Evolutionary conservation across 2,329 filamentous ascomycete genomes (phyloP).

Genomic region (Colletotrichum sp.): DNA sequence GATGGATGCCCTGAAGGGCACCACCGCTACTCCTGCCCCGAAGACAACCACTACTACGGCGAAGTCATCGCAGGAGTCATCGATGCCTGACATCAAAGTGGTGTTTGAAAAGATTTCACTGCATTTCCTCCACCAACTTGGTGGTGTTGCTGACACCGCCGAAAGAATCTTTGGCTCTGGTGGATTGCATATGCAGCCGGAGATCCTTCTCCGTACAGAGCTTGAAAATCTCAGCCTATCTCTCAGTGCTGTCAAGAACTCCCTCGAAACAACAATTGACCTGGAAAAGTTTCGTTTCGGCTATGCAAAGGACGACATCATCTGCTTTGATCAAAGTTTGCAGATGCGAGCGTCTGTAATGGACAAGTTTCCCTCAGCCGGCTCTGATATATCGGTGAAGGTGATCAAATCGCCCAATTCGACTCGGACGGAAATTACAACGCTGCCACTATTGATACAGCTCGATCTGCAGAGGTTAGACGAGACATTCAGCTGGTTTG

Average conservation of each 20-base stretch:
- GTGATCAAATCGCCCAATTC: conserved; percentile 49
- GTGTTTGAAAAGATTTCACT: conserved; percentile 55
- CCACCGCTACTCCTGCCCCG: conserved; percentile 13
- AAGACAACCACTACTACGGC: conserved; percentile 8
- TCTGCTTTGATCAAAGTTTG: conserved; percentile 64
- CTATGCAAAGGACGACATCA: conserved; percentile 65
- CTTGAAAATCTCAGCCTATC: conserved; percentile 48
- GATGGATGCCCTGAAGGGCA: conserved; percentile 46
- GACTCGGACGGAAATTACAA: conserved; percentile 69
- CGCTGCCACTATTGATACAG: conserved; percentile 76
- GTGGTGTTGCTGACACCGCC: conserved; percentile 56
- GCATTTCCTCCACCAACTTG: conserved; percentile 60
- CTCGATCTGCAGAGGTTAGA: conserved; percentile 83
- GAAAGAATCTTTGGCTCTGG: conserved; percentile 48
- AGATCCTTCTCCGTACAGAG: conserved; percentile 57
- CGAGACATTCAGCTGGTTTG: conserved; percentile 87
- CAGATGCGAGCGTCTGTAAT: conserved; percentile 65
- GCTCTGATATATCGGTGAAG: conserved; percentile 63
- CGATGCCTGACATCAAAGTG: conserved; percentile 47
- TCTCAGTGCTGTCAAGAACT: conserved; percentile 29
- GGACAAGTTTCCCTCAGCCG: conserved; percentile 62
- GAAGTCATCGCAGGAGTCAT: conserved; percentile 3
- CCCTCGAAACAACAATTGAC: conserved; percentile 44
- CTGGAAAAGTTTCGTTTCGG: conserved; percentile 67
- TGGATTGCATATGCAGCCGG: conserved; percentile 46